Evolutionary conservation across 345 rosid species (phyloP).

Genomic region (Brassica carinata): DNA sequence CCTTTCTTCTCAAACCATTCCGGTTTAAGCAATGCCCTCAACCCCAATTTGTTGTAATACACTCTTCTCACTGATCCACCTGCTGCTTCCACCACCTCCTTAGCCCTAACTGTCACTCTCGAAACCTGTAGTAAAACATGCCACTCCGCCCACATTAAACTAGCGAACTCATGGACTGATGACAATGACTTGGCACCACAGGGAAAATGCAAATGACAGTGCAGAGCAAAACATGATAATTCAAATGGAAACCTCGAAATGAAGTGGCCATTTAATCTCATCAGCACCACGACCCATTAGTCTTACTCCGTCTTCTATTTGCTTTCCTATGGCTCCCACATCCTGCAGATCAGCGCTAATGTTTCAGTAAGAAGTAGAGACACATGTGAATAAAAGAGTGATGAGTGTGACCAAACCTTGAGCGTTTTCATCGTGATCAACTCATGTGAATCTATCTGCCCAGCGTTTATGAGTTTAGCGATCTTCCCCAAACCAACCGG

Average conservation of each 20-base stretch:
- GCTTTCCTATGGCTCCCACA: conserved; percentile 81
- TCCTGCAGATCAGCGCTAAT: conserved; percentile 48
- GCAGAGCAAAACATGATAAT: not conserved
- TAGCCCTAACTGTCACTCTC: conserved; percentile 88
- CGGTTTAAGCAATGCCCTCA: conserved; percentile 81
- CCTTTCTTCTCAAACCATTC: conserved; percentile 98
- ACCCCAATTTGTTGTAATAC: conserved; percentile 87
- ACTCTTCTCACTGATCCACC: conserved; percentile 93
- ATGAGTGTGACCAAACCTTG: conserved; percentile 53
- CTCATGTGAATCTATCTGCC: conserved; percentile 96
- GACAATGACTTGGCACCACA: not conserved
- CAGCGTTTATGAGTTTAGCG: conserved; percentile 82
- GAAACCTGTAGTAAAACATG: conserved; percentile 56
- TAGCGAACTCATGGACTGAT: not conserved
- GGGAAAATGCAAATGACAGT: not conserved
- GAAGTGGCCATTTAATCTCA: conserved; percentile 92
- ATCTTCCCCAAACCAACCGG: conserved; percentile 95
- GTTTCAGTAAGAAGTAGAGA: conserved; percentile 23
- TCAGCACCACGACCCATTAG: conserved; percentile 94
- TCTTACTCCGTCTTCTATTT: conserved; percentile 92
- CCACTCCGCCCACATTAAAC: not conserved
- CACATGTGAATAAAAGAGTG: conserved; percentile 2
- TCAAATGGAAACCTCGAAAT: conserved; percentile 66
- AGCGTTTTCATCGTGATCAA: conserved; percentile 95
- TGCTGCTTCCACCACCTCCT: conserved; percentile 83